Conservation (phyloP, 108 stramenopile genomes). For the Nitzschia sp. region DNA sequence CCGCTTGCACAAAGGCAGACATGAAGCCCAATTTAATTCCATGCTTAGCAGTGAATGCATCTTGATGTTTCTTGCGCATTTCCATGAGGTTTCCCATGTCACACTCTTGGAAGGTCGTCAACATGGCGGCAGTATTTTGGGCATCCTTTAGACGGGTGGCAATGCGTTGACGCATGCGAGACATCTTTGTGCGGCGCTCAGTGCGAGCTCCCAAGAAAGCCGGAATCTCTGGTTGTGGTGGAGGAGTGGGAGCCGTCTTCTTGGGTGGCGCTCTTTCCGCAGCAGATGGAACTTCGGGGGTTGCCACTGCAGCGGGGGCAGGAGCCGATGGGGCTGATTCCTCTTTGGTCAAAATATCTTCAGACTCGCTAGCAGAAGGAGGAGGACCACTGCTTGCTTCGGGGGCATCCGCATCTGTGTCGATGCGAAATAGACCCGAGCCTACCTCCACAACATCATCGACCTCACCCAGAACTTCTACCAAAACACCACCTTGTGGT, state of each 20-base stretch:
- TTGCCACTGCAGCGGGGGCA: conserved; percentile 30
- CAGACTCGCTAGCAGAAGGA: background rate
- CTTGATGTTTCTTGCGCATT: conserved; percentile 93
- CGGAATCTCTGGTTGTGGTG: conserved; percentile 51
- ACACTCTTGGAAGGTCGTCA: conserved; percentile 99
- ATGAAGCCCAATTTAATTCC: conserved; percentile 99
- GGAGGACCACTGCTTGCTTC: conserved; percentile 43
- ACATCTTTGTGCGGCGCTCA: conserved; percentile 98
- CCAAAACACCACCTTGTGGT: conserved; percentile 78
- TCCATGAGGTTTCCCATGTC: conserved; percentile 98
- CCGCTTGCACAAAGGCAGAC: conserved; percentile 97
- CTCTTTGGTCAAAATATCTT: conserved; percentile 45
- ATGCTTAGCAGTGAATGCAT: conserved; percentile 95
- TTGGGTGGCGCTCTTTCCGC: conserved; percentile 44
- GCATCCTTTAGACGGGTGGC: conserved; percentile 97
- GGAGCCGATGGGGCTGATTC: conserved; percentile 34
- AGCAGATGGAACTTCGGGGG: conserved; percentile 39
- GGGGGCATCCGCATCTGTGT: conserved; percentile 80
- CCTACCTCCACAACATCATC: conserved; percentile 98
- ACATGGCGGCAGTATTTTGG: conserved; percentile 99
- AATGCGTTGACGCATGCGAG: conserved; percentile 97
- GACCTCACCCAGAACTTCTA: conserved; percentile 89
- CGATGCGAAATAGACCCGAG: conserved; percentile 82
- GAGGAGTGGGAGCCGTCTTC: conserved; percentile 41
- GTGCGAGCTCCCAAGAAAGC: conserved; percentile 72